A percentile compares a stretch with the other conserved stretches of the same genome.
Conservation (phyloP, 768 basidiomycete species). For the Collybia sordida region DNA sequence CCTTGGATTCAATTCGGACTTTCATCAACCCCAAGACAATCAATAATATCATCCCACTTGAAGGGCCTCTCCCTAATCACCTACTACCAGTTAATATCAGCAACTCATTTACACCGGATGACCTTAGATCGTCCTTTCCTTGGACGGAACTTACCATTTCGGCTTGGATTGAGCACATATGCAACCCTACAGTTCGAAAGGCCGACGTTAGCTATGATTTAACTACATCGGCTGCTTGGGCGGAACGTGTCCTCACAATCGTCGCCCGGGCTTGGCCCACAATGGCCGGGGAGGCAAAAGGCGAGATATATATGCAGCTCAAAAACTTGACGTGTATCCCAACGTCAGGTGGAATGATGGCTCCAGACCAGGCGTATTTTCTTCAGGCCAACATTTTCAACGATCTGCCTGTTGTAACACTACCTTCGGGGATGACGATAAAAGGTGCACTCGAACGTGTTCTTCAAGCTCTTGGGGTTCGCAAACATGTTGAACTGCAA, state of each 20-base stretch:
- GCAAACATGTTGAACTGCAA: constrained; percentile 91
- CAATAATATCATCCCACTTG: constrained; percentile 57
- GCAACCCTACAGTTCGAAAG: constrained; percentile 41
- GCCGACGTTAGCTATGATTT: constrained; percentile 58
- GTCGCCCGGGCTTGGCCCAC: constrained; percentile 75
- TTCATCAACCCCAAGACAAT: constrained; percentile 67
- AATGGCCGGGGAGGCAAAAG: constrained; percentile 46
- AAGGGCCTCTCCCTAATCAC: constrained; percentile 74
- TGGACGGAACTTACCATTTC: constrained; percentile 78
- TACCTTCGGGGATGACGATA: constrained; percentile 62
- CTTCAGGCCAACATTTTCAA: constrained; percentile 82
- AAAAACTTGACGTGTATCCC: constrained; percentile 62
- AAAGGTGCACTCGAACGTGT: constrained; percentile 75
- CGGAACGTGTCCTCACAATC: constrained; percentile 73
- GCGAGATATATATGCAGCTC: constrained; percentile 48
- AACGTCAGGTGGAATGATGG: constrained; percentile 70
- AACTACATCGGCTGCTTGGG: constrained; percentile 64
- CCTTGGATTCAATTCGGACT: constrained; percentile 66
- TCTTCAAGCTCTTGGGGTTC: constrained; percentile 73
- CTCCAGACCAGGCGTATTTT: constrained; percentile 79
- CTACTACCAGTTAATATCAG: constrained; percentile 70
- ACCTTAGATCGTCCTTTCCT: constrained; percentile 56
- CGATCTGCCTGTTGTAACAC: constrained; percentile 79
- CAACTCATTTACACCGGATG: constrained; percentile 51
- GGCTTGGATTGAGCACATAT: constrained; percentile 75